Percentiles rank a stretch among this genome's conserved stretches.
phyloP scores from a whole-genome alignment of 768 basidiomycete genomes.

The Pisolithus microcarpus region DNA sequence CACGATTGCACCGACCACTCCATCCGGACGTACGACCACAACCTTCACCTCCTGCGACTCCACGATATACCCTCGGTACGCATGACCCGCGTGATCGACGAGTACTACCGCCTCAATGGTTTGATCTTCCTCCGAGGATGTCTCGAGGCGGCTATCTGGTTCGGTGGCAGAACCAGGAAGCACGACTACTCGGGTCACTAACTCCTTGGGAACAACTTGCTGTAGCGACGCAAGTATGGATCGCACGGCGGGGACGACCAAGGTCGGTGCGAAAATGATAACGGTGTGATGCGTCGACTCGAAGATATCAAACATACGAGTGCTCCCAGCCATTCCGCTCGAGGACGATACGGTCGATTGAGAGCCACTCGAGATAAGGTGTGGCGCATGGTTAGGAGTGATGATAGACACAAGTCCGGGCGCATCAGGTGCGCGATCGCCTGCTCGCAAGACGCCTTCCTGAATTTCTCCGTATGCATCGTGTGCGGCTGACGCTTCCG shows the following conservation, averaged over 20 bases:
- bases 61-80: neutral
- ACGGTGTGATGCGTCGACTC: conserved; percentile 30
- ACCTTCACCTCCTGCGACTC: neutral
- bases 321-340: no score
- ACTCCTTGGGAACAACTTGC: neutral
- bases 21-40: conserved; percentile 35
- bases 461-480: neutral
- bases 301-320: neutral
- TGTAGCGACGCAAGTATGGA: neutral
- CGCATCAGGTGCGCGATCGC: neutral
- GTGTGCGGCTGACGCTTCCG: neutral
- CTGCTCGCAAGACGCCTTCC: neutral
- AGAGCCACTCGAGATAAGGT: no score
- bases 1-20: conserved; percentile 34
- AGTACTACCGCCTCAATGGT: neutral
- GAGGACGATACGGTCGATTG: no score
- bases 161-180: neutral
- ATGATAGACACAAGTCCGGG: neutral
- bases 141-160: neutral
- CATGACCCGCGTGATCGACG: neutral
- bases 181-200: neutral
- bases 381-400: neutral
- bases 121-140: neutral
- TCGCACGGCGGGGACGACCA: neutral
- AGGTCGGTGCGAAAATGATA: conserved; percentile 30